These are phyloP conservation scores for Cerrena zonata DNA, from an alignment of 1,284 basidiomycete genomes.

Conservation along the genomic window DNA sequence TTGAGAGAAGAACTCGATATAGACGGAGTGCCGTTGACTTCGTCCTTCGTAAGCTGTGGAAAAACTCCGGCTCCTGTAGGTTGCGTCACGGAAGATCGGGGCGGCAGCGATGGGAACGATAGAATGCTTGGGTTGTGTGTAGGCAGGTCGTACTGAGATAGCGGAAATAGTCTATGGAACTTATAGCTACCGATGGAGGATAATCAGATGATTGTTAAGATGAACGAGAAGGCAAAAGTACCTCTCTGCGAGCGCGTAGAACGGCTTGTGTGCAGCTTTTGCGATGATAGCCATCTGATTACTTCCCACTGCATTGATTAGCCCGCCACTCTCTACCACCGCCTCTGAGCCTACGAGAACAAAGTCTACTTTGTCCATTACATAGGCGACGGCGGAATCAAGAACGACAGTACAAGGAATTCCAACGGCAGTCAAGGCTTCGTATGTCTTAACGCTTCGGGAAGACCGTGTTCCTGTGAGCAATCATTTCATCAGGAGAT, in stretches of 20 bases:
- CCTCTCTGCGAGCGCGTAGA: conserved; percentile 96
- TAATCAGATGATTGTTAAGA: conserved; percentile 20
- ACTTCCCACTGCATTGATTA: conserved; percentile 87
- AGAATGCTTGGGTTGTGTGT: conserved; percentile 70
- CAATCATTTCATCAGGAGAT: background rate
- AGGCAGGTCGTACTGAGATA: conserved; percentile 95
- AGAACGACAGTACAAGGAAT: conserved; percentile 93
- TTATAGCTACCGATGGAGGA: conserved; percentile 69
- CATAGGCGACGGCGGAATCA: conserved; percentile 94
- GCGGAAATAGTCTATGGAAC: conserved; percentile 92
- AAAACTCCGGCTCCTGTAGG: conserved; percentile 15
- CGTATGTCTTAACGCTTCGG: conserved; percentile 79
- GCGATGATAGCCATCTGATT: conserved; percentile 96
- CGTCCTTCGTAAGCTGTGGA: conserved; percentile 10
- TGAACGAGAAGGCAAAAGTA: conserved; percentile 25
- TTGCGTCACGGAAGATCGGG: conserved; percentile 23
- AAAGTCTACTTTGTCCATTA: conserved; percentile 89
- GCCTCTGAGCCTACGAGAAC: conserved; percentile 96
- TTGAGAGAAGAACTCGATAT: conserved; percentile 13
- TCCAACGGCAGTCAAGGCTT: conserved; percentile 75
- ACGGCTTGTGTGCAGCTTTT: conserved; percentile 89
- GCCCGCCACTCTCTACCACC: conserved; percentile 88
- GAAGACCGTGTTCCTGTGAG: background rate
- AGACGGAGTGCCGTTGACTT: conserved; percentile 12
- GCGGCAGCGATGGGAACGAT: conserved; percentile 47